phyloP scores from a whole-genome alignment of 108 stramenopile genomes.

The Discostella pseudostelligera region DNA sequence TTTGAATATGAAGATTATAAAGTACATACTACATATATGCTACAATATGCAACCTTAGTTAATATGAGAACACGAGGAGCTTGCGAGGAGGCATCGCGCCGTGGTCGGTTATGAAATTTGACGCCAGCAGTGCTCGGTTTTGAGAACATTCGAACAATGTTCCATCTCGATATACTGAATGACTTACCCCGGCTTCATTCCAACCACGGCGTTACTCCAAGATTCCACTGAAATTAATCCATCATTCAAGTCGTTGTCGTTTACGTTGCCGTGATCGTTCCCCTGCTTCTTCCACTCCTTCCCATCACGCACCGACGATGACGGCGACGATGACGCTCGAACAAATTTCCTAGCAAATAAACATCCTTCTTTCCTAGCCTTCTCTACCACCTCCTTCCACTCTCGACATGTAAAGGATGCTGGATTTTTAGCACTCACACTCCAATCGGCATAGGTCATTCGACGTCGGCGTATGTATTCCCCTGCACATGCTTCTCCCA shows the following conservation, averaged over 20 bases:
- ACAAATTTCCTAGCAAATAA: slow-evolving; percentile 84
- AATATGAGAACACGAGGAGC: too few relatives aligned
- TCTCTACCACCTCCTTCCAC: slow-evolving; percentile 51
- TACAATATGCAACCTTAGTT: too few relatives aligned
- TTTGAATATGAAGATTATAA: too few relatives aligned
- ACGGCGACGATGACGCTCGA: not conserved
- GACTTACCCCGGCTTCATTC: too few relatives aligned
- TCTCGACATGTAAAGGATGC: slow-evolving; percentile 61
- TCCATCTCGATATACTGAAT: not conserved
- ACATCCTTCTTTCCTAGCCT: slow-evolving; percentile 74
- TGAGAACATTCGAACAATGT: not conserved
- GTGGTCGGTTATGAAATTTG: too few relatives aligned
- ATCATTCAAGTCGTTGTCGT: not conserved
- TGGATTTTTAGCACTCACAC: slow-evolving; percentile 73
- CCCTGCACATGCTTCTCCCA: slow-evolving; percentile 31
- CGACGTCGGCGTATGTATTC: slow-evolving; percentile 46
- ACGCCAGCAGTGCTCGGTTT: too few relatives aligned
- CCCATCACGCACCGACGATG: not conserved
- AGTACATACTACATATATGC: too few relatives aligned
- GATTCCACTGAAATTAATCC: slow-evolving; percentile 31
- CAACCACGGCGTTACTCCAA: slow-evolving; percentile 27
- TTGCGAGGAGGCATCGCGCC: too few relatives aligned
- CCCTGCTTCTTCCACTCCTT: slow-evolving; percentile 1
- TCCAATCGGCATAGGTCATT: slow-evolving; percentile 87
- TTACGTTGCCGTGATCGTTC: not conserved